Evolutionary conservation across 306 rosid species (phyloP).

Genomic region (Quercus variabilis): DNA sequence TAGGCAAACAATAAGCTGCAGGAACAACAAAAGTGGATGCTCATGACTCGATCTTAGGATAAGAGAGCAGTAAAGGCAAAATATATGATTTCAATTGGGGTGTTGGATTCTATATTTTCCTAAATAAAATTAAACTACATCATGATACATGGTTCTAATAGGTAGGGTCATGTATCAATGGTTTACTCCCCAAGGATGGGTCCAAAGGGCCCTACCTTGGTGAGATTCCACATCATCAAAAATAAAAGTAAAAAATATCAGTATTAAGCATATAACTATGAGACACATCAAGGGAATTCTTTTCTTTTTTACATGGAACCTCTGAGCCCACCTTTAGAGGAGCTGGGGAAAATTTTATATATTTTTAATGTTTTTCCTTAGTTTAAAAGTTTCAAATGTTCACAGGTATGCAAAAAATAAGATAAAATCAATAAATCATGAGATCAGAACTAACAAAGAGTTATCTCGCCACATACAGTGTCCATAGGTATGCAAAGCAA

Average conservation of each 20-base stretch:
- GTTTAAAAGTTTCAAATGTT: background rate
- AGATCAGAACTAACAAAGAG: background rate
- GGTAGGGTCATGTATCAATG: no score
- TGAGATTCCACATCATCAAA: no score
- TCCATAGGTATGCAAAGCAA: constrained; percentile 87
- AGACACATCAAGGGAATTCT: background rate
- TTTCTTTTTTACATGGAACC: no score
- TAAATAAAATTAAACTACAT: no score
- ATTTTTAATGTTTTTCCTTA: background rate
- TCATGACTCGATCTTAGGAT: background rate
- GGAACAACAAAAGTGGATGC: background rate
- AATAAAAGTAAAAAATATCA: background rate
- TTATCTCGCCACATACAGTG: constrained; percentile 55
- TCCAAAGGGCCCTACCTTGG: no score
- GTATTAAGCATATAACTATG: background rate
- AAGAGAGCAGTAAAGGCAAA: background rate
- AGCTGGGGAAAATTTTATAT: background rate
- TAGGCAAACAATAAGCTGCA: background rate
- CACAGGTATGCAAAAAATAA: background rate
- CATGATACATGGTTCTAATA: no score
- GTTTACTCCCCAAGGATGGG: no score
- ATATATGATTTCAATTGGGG: background rate
- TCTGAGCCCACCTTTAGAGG: no score
- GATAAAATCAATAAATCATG: background rate
- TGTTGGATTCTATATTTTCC: background rate